Evolutionary conservation across 2,329 filamentous ascomycete genomes (phyloP).

Genomic region (Trichophaea hybrida): DNA sequence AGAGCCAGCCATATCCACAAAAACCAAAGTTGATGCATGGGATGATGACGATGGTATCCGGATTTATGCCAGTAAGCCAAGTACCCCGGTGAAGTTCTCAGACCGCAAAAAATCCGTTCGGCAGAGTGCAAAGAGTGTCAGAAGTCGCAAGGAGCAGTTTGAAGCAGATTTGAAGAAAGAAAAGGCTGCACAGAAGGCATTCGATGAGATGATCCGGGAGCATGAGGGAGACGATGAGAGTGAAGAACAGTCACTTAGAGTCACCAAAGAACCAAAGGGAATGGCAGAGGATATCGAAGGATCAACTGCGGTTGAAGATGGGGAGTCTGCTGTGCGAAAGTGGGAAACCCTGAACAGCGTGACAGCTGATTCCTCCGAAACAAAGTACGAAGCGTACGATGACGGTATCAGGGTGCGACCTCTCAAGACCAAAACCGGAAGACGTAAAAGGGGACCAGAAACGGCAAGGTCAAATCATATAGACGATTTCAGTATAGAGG

Average conservation of each 20-base stretch:
- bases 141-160: conserved; percentile 20
- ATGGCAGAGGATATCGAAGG: conserved; percentile 12
- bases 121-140: conserved; percentile 19
- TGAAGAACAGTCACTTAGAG: background rate
- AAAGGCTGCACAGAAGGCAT: conserved; percentile 12
- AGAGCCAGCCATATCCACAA: background rate
- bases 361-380: background rate
- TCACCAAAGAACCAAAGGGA: background rate
- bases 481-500: background rate
- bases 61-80: conserved; percentile 21
- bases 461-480: conserved; percentile 24
- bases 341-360: conserved; percentile 4
- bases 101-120: conserved; percentile 18
- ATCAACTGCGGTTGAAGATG: conserved; percentile 11
- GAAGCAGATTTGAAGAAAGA: conserved; percentile 18
- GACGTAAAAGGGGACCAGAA: conserved; percentile 22
- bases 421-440: conserved; percentile 12
- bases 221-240: conserved; percentile 14
- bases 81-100: conserved; percentile 9
- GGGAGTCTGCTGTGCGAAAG: conserved; percentile 10
- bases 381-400: conserved; percentile 19
- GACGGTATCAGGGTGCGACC: conserved; percentile 28
- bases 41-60: conserved; percentile 12
- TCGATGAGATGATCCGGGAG: conserved; percentile 15
- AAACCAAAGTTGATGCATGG: background rate